These are phyloP conservation scores for Fusarium drepaniforme DNA, from an alignment of 2,329 filamentous ascomycete genomes.

Conservation along the genomic window DNA sequence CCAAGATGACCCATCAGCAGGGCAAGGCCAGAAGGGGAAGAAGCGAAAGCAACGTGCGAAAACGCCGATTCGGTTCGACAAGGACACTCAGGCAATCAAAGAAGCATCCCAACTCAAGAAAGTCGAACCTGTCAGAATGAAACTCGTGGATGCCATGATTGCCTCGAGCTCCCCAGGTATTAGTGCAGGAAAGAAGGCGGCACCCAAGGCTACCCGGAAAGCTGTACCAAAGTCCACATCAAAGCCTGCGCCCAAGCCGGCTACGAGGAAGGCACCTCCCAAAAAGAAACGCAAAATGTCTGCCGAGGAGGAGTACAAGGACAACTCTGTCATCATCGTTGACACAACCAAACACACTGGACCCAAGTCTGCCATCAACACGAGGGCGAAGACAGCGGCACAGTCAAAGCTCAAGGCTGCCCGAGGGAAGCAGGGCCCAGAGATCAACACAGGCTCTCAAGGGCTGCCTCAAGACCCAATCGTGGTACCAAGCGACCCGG, in stretches of 20 bases:
- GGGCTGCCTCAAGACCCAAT: conserved; percentile 15
- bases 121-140: conserved; percentile 3
- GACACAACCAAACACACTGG: neutral
- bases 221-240: neutral
- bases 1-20: neutral
- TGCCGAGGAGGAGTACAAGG: neutral
- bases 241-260: conserved; percentile 2
- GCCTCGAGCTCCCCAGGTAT: conserved; percentile 27
- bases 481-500: conserved; percentile 33
- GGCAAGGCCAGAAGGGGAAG: conserved; percentile 12
- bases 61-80: conserved; percentile 49
- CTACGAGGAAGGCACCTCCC: neutral
- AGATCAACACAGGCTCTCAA: neutral
- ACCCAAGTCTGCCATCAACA: neutral
- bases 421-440: neutral
- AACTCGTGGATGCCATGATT: conserved; percentile 29
- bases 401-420: neutral
- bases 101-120: conserved; percentile 14
- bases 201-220: conserved; percentile 7
- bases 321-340: neutral
- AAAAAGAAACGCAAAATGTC: conserved; percentile 6
- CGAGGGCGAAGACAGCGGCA: neutral
- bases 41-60: conserved; percentile 51
- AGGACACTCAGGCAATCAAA: conserved; percentile 44
- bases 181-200: conserved; percentile 22